Evolutionary conservation across 2,329 filamentous ascomycete genomes (phyloP).

Genomic region (Chaetomiaceae sp.): DNA sequence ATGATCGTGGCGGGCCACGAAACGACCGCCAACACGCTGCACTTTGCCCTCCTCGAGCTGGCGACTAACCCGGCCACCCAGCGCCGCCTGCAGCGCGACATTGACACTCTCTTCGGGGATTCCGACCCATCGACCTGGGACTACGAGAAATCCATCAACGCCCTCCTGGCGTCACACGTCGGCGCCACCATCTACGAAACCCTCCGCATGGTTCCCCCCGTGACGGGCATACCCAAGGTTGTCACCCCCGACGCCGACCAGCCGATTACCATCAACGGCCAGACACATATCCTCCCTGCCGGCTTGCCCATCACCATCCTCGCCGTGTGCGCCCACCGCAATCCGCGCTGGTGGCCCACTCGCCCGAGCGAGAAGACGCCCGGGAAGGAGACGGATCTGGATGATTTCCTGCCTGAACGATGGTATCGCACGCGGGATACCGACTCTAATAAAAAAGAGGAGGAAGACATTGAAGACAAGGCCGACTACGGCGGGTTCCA

Average conservation of each 20-base stretch:
- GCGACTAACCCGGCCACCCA: slow-evolving; percentile 63
- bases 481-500: slow-evolving; percentile 57
- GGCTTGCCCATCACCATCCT: slow-evolving; percentile 53
- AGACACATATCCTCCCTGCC: slow-evolving; percentile 54
- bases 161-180: slow-evolving; percentile 63
- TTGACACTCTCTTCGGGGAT: slow-evolving; percentile 61
- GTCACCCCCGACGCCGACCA: slow-evolving; percentile 48
- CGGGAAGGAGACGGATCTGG: slow-evolving; percentile 49
- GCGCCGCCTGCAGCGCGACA: slow-evolving; percentile 60
- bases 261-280: slow-evolving; percentile 54
- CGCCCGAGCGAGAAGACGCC: slow-evolving; percentile 42
- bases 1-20: slow-evolving; percentile 74
- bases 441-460: slow-evolving; percentile 24
- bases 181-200: slow-evolving; percentile 77
- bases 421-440: slow-evolving; percentile 52
- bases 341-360: slow-evolving; percentile 69
- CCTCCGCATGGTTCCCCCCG: slow-evolving; percentile 67
- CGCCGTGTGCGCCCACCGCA: slow-evolving; percentile 56
- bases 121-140: slow-evolving; percentile 60
- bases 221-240: slow-evolving; percentile 67
- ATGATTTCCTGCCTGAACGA: slow-evolving; percentile 67
- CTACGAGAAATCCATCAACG: slow-evolving; percentile 63
- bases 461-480: slow-evolving; percentile 36
- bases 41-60: slow-evolving; percentile 65
- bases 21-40: slow-evolving; percentile 70